Evolutionary conservation across 148 eudicot genomes (phyloP), one percentile per base, ranked within the genome.

Genomic region (Chenopodium formosanum): DNA sequence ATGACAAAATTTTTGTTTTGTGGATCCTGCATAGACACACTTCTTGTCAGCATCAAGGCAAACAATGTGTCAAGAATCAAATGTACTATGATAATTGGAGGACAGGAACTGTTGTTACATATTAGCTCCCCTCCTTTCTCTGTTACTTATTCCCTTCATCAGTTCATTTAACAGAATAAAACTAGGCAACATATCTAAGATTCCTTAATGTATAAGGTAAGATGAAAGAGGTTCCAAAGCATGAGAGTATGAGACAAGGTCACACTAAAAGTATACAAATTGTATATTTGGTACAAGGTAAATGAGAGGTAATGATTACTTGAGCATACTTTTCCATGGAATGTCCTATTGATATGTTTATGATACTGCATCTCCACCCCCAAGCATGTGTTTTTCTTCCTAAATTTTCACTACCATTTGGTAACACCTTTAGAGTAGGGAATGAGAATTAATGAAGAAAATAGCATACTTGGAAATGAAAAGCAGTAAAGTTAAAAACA

Each of bases 1-100:
- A 89, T 90, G 48, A 93, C 93, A 52, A 89, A 66, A 78, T 88
- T 93, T 87, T 89, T 93, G 86, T 95, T 87, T 70, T 78, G 78
- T 63, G 94, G 93, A 82, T 95, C 97, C 98, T 93, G 82, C 85
- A 85, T 67, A 84, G 56, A 62, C 72, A 74, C 65, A 85, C n/a
- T 50, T n/a, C 19, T n/a, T 27, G 52, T 84, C 73, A 86, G 75
- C 56, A 19, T 53, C 16, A 22, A 70, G 74, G 72, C 63, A 79
- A 53, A 19, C 22, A n/a, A 46, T 25, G 27, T 58, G 76, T 44
- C 53, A 73, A 72, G 16, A 40, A 47, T 7, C 32, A 73, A 73
- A 48, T 48, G 32, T 73, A 48, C 31, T n/a, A 25, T 23, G 74
- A 37, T 20, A 48, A 73, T 10, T n/a, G n/a, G 76, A n/a, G 10